Conservation (phyloP, 2,329 filamentous ascomycete genomes). For the Calonectria leucothoes region DNA sequence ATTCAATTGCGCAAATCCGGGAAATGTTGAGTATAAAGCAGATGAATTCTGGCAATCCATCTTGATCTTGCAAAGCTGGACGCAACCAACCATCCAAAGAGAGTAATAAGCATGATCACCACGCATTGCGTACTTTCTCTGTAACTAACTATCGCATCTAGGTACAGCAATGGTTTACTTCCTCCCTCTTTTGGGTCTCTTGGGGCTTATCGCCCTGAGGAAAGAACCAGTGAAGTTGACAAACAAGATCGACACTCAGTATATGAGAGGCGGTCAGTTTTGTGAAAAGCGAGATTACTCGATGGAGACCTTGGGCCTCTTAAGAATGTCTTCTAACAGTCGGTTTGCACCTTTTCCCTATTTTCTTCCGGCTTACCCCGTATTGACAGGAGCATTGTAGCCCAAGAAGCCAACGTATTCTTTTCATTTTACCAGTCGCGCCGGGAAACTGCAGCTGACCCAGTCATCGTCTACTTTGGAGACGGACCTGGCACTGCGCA, state of each 20-base stretch:
- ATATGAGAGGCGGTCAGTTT: background rate
- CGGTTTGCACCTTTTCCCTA: background rate
- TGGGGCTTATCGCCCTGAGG: background rate
- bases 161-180: background rate
- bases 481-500: constrained; percentile 13
- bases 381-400: background rate
- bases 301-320: background rate
- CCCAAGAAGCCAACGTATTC: constrained; percentile 12
- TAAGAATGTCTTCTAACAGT: background rate
- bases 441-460: background rate
- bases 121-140: background rate
- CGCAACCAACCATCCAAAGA: background rate
- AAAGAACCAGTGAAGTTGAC: background rate
- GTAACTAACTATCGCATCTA: background rate
- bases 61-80: background rate
- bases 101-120: background rate
- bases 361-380: too few species aligned
- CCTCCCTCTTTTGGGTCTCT: background rate
- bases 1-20: background rate
- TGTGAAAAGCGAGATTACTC: background rate
- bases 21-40: background rate
- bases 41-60: background rate
- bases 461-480: constrained; percentile 16
- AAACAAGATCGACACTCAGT: background rate
- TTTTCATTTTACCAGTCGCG: constrained; percentile 21